phyloP scores from a whole-genome alignment of 306 rosid genomes.

The Cucurbita argyrosperma region DNA sequence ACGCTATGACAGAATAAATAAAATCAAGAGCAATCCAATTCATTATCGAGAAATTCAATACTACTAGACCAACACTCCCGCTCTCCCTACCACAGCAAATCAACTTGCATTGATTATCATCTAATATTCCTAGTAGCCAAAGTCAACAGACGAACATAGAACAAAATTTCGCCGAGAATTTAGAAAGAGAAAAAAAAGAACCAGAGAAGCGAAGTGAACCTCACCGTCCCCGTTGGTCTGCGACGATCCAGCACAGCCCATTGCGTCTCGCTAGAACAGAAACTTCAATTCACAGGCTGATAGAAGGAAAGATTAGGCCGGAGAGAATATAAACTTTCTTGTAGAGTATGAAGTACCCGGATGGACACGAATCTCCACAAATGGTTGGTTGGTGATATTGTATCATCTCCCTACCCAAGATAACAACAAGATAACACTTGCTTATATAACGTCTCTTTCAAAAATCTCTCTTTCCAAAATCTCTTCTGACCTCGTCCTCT shows the following conservation, averaged over 20 bases:
- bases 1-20: neutral
- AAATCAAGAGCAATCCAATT: neutral
- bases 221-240: slow-evolving; percentile 72
- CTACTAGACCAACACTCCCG: neutral
- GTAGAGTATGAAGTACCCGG: no score
- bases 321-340: neutral
- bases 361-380: no score
- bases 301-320: neutral
- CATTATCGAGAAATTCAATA: neutral
- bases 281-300: neutral
- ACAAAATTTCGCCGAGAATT: neutral
- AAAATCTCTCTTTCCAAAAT: no score
- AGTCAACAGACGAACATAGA: neutral
- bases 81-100: neutral
- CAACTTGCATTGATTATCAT: neutral
- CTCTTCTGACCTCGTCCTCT: no score
- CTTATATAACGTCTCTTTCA: no score
- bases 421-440: no score
- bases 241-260: slow-evolving; percentile 94
- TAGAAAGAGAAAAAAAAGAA: neutral
- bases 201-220: slow-evolving; percentile 11
- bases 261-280: slow-evolving; percentile 8
- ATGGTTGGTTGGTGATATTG: no score
- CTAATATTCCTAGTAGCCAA: neutral
- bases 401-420: no score